Evolutionary conservation across 2,329 filamentous ascomycete genomes (phyloP).

Genomic region (Pseudocercospora cruenta): DNA sequence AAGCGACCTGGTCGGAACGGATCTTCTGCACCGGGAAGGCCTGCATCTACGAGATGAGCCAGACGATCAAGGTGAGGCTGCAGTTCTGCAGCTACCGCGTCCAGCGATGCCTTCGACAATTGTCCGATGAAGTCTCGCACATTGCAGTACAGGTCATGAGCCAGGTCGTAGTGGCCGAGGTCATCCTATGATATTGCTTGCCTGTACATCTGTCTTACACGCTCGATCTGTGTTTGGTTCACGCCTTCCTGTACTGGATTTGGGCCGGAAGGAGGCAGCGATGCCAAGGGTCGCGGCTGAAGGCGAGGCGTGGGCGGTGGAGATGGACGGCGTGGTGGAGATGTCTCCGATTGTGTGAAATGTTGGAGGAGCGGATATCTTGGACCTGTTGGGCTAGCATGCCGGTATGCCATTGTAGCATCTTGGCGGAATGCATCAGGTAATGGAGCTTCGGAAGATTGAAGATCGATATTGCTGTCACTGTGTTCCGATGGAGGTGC

Average conservation of each 20-base stretch:
- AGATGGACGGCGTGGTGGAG: not conserved
- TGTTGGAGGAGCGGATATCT: not conserved
- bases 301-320: not conserved
- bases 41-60: not conserved
- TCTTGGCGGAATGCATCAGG: not conserved
- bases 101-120: not conserved
- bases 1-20: not conserved
- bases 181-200: conserved; percentile 7
- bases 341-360: not conserved
- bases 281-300: not conserved
- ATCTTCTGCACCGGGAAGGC: not conserved
- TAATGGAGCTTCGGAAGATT: not conserved
- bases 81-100: not conserved
- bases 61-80: not conserved
- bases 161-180: not conserved
- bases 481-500: not conserved
- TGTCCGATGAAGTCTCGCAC: not conserved
- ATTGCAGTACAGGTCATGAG: conserved; percentile 1
- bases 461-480: not conserved
- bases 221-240: not conserved
- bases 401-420: not conserved
- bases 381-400: not conserved
- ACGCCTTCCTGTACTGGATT: not conserved
- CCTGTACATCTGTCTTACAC: not conserved
- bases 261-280: not conserved